phyloP scores from a whole-genome alignment of 805 yeast species.

The Yamadazyma laniorum region DNA sequence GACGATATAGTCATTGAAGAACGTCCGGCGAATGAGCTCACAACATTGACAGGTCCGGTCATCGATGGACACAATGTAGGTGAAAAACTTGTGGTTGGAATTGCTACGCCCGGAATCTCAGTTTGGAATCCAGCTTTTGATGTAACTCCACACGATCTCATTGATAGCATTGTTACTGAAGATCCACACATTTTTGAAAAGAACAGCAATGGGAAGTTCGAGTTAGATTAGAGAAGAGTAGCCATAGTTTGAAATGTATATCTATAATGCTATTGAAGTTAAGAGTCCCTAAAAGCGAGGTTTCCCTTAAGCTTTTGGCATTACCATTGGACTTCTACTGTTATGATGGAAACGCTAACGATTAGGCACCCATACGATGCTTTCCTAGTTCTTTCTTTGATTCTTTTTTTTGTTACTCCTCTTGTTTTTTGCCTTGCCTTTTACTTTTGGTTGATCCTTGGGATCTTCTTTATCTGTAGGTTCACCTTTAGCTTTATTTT shows the following conservation, averaged over 20 bases:
- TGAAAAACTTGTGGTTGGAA: slow-evolving; percentile 55
- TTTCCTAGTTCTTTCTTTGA: too few species aligned
- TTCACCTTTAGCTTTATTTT: not conserved
- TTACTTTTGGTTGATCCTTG: too few species aligned
- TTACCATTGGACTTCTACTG: too few species aligned
- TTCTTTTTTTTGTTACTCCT: too few species aligned
- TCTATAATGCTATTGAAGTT: slow-evolving; percentile 1
- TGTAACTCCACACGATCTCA: slow-evolving; percentile 78
- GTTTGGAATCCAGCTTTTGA: slow-evolving; percentile 99
- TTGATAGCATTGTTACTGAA: slow-evolving; percentile 91
- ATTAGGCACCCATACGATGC: too few species aligned
- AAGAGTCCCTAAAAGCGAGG: too few species aligned
- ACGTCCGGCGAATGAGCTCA: slow-evolving; percentile 78
- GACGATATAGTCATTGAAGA: slow-evolving; percentile 81
- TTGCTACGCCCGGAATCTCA: slow-evolving; percentile 79
- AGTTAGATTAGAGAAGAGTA: not conserved
- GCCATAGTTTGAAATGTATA: not conserved
- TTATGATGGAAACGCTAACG: too few species aligned
- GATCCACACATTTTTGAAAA: slow-evolving; percentile 49
- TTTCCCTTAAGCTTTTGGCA: too few species aligned
- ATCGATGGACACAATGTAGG: slow-evolving; percentile 30
- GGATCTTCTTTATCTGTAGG: too few species aligned
- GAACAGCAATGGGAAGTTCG: slow-evolving; percentile 8
- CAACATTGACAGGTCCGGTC: slow-evolving; percentile 63
- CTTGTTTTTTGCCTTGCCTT: too few species aligned